Base-by-base conservation (phyloP, 2,329 filamentous ascomycete species). In the Penicillium digitatum region DNA sequence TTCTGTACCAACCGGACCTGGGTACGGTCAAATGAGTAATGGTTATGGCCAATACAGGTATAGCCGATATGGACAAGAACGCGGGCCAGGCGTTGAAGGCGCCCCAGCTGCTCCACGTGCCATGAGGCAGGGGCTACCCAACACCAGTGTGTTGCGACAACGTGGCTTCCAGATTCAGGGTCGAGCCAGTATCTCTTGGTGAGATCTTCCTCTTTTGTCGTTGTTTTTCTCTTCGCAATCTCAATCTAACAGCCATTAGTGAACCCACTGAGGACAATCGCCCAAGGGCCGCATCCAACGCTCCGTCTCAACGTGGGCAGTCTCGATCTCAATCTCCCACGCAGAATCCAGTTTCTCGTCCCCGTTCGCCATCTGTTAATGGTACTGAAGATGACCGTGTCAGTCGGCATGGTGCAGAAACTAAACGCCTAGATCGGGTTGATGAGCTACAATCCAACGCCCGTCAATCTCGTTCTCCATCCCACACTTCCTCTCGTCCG, bases 61-160 rank as follows among this genome's bases (percentile, higher is more conserved):
- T 67, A 68, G 75, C 60, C 70, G 76, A 66, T 73, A 73, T 44
- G 72, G 70, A 29, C 76, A 72, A 39, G 72, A 75, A 64, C 77
- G 77, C 54, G 79, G 80, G 54, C 75, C 90, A 81, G 82, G 82
- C 35, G 82, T 85, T 49, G 78, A 78, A 67, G 82, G 82, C 75
- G 94, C 94, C 27, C 94, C 94, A 27, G 95, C 88, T 52, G 94
- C 92, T 10, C 94, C 94, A 45, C 92, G 94, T 74, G 94, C 94
- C 18, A 95, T 97, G 90, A 84, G 93, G 60, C 88, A 94, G 73
- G 90, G 91, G 29, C 79, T 91, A 11, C 88, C 89, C 48, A 95
- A 95, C 72, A 92, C 87, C 54, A 89, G 88, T 62, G 82, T 89
- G 50, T 82, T 86, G 61, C 83, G 88, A 65, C 74, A 80, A 70